Evolutionary conservation across 768 basidiomycete species (phyloP), one percentile per base, ranked within the genome.

Genomic region (Boletus tylopilopsis): DNA sequence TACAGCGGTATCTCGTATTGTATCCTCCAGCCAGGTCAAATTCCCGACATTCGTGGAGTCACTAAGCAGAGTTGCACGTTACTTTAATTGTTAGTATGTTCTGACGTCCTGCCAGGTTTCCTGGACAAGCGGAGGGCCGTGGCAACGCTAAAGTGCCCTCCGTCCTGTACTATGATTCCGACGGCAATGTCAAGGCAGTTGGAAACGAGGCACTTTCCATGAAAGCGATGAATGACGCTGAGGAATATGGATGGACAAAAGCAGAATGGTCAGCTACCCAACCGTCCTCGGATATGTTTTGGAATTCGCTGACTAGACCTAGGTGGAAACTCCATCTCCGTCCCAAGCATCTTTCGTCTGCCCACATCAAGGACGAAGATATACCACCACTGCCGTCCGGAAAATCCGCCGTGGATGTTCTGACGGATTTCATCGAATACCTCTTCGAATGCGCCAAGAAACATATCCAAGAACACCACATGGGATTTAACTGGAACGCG

Each of bases 121-220:
- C 50, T 34, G 36, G 24, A 3, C 50, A 51, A 27, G 6, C 16
- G 18, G 21, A 51, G 6, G 47, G 39, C 8, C 24, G 16, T 4
- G 45, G 29, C 6, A 19, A 34, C 27, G 38, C 39, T 46, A 51
- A 49, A 42, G 50, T 49, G 1, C 50, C 50, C 5, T 51, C 50
- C 10, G 6, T 51, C 6, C 16, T 51, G 34, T 51, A 49, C 40
- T 51, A 51, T 7, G 50, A 49, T 9, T 4, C 16, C 6, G 13
- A 3, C 1, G 50, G 50, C 13, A 37, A 42, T 1, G 34, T 51
- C 47, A 42, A 19, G 32, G 50, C 40, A 6, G 22, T 23, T 6
- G 49, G 50, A 10, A 9, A 5, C 4, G 39, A 47, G 12, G 33
- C 33, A 5, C 38, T 48, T 25, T 18, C 4, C 3, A 15, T 7